Conservation (phyloP, 441 rosid genomes). For the Adansonia madagascariensis region DNA sequence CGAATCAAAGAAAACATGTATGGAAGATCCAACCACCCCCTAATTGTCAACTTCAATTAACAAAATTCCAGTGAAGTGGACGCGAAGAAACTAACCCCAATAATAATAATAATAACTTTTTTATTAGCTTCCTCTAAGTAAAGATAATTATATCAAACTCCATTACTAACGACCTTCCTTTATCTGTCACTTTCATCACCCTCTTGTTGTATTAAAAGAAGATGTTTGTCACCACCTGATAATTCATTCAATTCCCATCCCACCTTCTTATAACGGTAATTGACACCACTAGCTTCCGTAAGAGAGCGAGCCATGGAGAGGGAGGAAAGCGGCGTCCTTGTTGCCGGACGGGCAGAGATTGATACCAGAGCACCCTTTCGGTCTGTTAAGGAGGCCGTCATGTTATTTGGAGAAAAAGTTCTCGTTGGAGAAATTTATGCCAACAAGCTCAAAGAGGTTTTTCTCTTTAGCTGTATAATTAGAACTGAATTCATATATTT, state of each 20-base stretch:
- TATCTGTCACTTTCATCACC: background rate
- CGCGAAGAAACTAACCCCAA: conserved; percentile 49
- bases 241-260: background rate
- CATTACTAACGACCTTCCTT: conserved; percentile 35
- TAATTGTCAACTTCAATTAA: conserved; percentile 46
- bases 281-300: background rate
- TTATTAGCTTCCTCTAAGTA: conserved; percentile 27
- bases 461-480: background rate
- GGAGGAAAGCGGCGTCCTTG: conserved; percentile 31
- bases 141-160: conserved; percentile 23
- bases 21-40: conserved; percentile 43
- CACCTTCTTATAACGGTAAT: background rate
- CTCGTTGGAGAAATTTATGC: conserved; percentile 59
- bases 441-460: conserved; percentile 60
- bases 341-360: conserved; percentile 39
- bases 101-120: conserved; percentile 30
- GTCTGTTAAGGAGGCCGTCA: conserved; percentile 35
- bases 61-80: conserved; percentile 61
- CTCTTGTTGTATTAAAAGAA: conserved; percentile 28
- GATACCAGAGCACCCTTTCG: conserved; percentile 33
- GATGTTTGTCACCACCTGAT: background rate
- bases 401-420: conserved; percentile 34
- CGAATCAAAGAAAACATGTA: conserved; percentile 19
- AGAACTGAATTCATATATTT: no score
- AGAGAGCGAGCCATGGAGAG: conserved; percentile 31